phyloP scores from a whole-genome alignment of 2,329 filamentous ascomycete species.

The Escovopsis sp. region DNA sequence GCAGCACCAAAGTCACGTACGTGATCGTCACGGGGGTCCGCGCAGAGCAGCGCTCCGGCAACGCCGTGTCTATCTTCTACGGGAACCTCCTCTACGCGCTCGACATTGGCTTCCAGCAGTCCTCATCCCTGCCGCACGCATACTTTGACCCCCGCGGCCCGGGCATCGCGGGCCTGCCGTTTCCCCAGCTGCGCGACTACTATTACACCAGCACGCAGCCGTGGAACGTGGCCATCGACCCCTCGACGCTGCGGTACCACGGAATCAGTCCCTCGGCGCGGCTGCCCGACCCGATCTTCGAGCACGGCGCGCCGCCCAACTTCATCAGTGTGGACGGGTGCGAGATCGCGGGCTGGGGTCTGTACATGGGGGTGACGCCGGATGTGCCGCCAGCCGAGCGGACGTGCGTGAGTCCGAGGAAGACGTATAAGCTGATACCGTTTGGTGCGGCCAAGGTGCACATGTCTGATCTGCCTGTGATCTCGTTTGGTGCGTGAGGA shows the following conservation, averaged over 20 bases:
- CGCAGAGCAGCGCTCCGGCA: slow-evolving; percentile 12
- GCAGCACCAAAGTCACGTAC: slow-evolving; percentile 8
- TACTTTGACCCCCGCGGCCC: slow-evolving; percentile 7
- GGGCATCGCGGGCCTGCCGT: slow-evolving; percentile 9
- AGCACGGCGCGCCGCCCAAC: slow-evolving; percentile 16
- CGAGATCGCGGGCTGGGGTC: slow-evolving; percentile 19
- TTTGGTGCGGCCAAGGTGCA: slow-evolving; percentile 31
- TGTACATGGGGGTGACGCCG: slow-evolving; percentile 17
- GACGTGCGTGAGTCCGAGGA: slow-evolving; percentile 13
- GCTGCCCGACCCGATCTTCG: slow-evolving; percentile 14
- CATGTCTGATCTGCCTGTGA: slow-evolving; percentile 17
- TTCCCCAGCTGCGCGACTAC: slow-evolving; percentile 14
- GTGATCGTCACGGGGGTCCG: slow-evolving; percentile 8
- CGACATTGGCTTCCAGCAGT: slow-evolving; percentile 17
- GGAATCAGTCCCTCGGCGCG: slow-evolving; percentile 9
- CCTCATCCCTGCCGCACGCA: slow-evolving; percentile 10
- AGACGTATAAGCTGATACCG: slow-evolving; percentile 23
- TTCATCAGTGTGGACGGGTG: slow-evolving; percentile 22
- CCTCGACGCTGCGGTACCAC: slow-evolving; percentile 12
- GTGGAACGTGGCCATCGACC: slow-evolving; percentile 17
- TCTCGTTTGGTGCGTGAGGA: slow-evolving; percentile 1
- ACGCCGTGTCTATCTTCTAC: slow-evolving; percentile 26
- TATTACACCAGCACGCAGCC: slow-evolving; percentile 16
- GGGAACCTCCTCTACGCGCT: slow-evolving; percentile 28
- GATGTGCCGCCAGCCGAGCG: slow-evolving; percentile 9